Evolutionary conservation across 2,329 filamentous ascomycete species (phyloP).

Genomic region (Pseudofabraea citricarpa): DNA sequence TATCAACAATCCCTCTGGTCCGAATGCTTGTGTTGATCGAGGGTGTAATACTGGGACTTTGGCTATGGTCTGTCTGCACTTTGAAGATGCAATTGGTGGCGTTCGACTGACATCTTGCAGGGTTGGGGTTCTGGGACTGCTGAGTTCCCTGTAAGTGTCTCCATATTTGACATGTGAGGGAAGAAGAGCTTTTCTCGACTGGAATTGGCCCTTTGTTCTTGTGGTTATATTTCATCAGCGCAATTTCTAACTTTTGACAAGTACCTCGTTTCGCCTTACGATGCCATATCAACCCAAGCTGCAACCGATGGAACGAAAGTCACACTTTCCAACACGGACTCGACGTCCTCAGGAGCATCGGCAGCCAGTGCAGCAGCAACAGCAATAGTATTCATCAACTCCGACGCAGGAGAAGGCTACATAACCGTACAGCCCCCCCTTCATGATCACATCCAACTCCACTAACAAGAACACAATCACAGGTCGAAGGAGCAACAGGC

Average conservation of each 20-base stretch:
- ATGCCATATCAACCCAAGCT: constrained; percentile 58
- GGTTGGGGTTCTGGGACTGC: constrained; percentile 49
- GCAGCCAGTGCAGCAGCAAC: constrained; percentile 42
- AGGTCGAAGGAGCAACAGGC: constrained; percentile 37
- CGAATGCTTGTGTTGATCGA: constrained; percentile 59
- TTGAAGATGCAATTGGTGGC: neutral
- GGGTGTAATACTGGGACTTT: constrained; percentile 58
- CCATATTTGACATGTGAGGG: neutral
- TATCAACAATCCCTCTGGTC: constrained; percentile 53
- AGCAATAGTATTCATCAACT: constrained; percentile 65
- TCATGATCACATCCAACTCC: neutral
- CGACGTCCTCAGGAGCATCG: constrained; percentile 14
- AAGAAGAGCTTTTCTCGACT: neutral
- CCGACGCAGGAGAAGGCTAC: constrained; percentile 69
- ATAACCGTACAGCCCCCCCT: constrained; percentile 15
- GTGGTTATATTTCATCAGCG: too few species aligned
- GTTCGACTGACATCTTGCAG: constrained; percentile 4
- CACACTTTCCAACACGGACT: constrained; percentile 51
- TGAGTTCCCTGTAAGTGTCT: constrained; percentile 43
- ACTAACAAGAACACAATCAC: neutral
- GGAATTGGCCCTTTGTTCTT: too few species aligned
- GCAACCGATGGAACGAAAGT: constrained; percentile 46
- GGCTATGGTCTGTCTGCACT: constrained; percentile 55
- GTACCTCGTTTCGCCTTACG: constrained; percentile 56
- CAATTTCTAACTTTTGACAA: constrained; percentile 5